Evolutionary conservation across 345 rosid genomes (phyloP).

Genomic region (Luvunga scandens): DNA sequence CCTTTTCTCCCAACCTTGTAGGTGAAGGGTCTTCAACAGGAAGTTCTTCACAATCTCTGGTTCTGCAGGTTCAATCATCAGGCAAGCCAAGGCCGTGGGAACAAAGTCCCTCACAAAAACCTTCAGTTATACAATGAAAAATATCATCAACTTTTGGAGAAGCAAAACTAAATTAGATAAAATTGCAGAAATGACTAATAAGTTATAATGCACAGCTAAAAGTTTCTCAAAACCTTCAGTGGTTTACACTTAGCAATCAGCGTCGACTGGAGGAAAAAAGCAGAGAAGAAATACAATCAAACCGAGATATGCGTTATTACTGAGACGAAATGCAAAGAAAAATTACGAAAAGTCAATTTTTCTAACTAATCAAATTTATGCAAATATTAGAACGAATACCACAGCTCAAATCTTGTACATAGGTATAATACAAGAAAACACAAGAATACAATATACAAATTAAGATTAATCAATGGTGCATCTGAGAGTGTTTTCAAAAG

Average conservation of each 20-base stretch:
- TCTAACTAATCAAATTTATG: background rate
- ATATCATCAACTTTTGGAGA: background rate
- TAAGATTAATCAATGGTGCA: background rate
- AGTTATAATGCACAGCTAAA: background rate
- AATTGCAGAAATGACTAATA: background rate
- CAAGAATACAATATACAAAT: background rate
- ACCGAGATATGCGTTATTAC: background rate
- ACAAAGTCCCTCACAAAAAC: constrained; percentile 57
- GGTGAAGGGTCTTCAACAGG: constrained; percentile 48
- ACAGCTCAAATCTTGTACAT: background rate
- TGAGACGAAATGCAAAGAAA: background rate
- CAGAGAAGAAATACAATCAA: background rate
- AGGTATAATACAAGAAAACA: background rate
- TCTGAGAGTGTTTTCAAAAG: background rate
- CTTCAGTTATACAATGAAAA: constrained; percentile 18
- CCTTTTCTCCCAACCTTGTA: constrained; percentile 55
- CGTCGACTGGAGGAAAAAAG: background rate
- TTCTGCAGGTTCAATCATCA: constrained; percentile 38
- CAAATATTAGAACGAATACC: background rate
- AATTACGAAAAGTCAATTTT: background rate
- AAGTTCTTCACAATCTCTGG: constrained; percentile 47
- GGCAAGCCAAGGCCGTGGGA: constrained; percentile 46
- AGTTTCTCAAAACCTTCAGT: background rate
- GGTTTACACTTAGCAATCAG: background rate
- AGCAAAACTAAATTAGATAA: background rate